Percentiles rank a stretch among this genome's conserved stretches.
These are phyloP conservation scores for Phytomonas francai DNA, from an alignment of 208 protist species.

Conservation along the genomic window DNA sequence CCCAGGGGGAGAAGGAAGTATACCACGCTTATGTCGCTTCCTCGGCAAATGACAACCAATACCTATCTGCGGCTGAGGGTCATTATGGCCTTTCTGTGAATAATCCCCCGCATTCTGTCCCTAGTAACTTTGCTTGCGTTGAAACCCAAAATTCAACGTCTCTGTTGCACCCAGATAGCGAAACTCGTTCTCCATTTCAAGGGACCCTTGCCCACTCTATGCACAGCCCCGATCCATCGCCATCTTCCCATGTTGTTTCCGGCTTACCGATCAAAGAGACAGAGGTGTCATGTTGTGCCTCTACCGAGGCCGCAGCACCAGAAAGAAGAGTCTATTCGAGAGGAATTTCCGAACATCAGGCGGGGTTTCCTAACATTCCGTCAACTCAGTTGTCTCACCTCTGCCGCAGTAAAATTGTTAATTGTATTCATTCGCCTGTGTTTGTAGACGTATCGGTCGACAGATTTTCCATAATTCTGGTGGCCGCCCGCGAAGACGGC, in stretches of 20 bases:
- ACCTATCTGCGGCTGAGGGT: background rate
- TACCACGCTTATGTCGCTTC: background rate
- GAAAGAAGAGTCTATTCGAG: background rate
- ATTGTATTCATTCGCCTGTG: constrained; percentile 29
- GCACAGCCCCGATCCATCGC: background rate
- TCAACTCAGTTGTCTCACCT: background rate
- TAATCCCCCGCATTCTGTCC: background rate
- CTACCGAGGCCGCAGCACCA: background rate
- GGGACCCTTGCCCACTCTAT: background rate
- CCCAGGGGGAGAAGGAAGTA: background rate
- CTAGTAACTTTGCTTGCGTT: background rate
- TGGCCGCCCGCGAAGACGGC: constrained; percentile 56
- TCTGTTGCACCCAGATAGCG: background rate
- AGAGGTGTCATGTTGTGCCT: background rate
- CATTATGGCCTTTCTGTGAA: background rate
- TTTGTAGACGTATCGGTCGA: constrained; percentile 61
- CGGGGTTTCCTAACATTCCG: background rate
- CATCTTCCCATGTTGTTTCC: background rate
- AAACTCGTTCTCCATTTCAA: background rate
- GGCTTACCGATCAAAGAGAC: background rate
- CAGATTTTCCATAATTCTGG: constrained; percentile 25
- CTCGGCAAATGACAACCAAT: background rate
- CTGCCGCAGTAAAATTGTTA: background rate
- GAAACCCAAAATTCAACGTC: background rate
- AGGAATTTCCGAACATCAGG: background rate